Conservation (phyloP, 495 filamentous ascomycete species). For the Penicillium alfredii region DNA sequence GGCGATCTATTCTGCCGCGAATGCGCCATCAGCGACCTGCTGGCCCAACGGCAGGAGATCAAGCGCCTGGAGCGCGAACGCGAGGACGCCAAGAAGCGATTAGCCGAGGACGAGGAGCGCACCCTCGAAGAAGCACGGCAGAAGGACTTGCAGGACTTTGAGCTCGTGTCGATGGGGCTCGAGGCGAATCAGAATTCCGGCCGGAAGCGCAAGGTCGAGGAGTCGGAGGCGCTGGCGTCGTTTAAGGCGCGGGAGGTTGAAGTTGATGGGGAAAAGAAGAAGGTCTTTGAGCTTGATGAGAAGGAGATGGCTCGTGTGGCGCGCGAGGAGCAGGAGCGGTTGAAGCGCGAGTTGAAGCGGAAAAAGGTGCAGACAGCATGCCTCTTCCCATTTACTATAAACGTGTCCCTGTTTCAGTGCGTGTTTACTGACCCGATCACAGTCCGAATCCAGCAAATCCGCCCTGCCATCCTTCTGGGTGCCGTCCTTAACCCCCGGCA, state of each 20-base stretch:
- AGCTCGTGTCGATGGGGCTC: slow-evolving; percentile 40
- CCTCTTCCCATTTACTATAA: no score
- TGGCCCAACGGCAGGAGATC: slow-evolving; percentile 89
- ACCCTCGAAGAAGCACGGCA: slow-evolving; percentile 27
- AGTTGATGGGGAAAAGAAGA: slow-evolving; percentile 46
- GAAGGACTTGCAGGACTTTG: slow-evolving; percentile 35
- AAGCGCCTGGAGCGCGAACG: slow-evolving; percentile 67
- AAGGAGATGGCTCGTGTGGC: slow-evolving; percentile 70
- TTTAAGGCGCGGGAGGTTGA: slow-evolving; percentile 61
- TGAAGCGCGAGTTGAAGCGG: slow-evolving; percentile 59
- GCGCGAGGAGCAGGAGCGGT: slow-evolving; percentile 60
- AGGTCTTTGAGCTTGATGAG: slow-evolving; percentile 70
- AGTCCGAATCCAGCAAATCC: slow-evolving; percentile 53
- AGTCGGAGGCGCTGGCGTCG: slow-evolving; percentile 21
- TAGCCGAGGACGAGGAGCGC: slow-evolving; percentile 39
- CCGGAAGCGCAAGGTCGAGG: slow-evolving; percentile 28
- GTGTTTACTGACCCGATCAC: slow-evolving; percentile 5
- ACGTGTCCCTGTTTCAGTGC: no score
- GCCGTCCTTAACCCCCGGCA: slow-evolving; percentile 70
- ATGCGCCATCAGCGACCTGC: slow-evolving; percentile 84
- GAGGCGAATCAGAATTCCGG: slow-evolving; percentile 17
- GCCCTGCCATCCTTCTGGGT: slow-evolving; percentile 94
- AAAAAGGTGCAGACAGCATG: slow-evolving; percentile 55
- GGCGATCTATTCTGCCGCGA: slow-evolving; percentile 97
- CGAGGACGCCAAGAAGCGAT: slow-evolving; percentile 44